These are phyloP conservation scores for Stachybotrys elegans DNA, from an alignment of 2,329 filamentous ascomycete species.

Conservation along the genomic window DNA sequence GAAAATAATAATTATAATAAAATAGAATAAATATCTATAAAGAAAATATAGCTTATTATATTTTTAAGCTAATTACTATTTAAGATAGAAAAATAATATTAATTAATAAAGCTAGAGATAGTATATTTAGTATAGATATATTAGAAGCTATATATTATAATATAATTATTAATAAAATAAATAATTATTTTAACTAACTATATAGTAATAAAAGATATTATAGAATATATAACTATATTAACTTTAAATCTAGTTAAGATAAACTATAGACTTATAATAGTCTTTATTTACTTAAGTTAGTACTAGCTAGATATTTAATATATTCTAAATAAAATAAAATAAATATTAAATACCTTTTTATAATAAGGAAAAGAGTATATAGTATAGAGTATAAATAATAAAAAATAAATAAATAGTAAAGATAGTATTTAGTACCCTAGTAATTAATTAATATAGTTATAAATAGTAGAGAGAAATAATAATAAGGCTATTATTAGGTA, in stretches of 20 bases:
- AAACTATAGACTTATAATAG: neutral
- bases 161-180: neutral
- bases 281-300: neutral
- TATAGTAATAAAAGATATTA: neutral
- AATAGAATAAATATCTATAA: neutral
- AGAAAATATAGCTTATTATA: neutral
- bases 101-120: neutral
- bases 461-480: too few relatives aligned
- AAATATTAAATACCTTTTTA: neutral
- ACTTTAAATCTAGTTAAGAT: neutral
- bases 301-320: constrained; percentile 1
- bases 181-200: neutral
- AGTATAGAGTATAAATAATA: too few relatives aligned
- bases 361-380: too few relatives aligned
- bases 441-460: too few relatives aligned
- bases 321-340: neutral
- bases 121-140: neutral
- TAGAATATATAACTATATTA: neutral
- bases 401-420: too few relatives aligned
- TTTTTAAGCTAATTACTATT: neutral
- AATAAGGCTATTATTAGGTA: too few relatives aligned
- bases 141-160: neutral
- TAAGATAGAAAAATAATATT: neutral
- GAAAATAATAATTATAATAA: constrained; percentile 1
- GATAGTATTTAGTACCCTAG: too few relatives aligned